Evolutionary conservation across 768 basidiomycete species (phyloP), one percentile per base, ranked within the genome.

Genomic region (Asterophora parasitica): DNA sequence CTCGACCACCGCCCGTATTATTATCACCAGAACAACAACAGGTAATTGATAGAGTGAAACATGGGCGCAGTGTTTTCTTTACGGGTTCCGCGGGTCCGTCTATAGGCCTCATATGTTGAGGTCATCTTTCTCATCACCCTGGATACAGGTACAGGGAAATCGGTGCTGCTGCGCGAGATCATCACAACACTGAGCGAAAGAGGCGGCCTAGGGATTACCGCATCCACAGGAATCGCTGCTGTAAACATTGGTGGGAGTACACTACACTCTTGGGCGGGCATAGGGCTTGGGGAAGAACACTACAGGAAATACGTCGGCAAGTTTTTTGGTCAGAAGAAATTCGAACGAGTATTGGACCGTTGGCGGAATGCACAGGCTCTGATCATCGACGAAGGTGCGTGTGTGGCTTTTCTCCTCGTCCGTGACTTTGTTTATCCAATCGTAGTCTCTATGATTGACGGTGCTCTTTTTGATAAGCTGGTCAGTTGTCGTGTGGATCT

Each of bases 391-490:
- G 92, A 95, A 68, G 79, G 92, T 89, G 60, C 54, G 78, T 63
- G 15, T 30, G 11, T 13, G 10, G 23, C 23, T 10, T 13, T 19
- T 23, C 9, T 42, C 39, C 33, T 28, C 26, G 12, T 11, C 12
- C 2, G 27, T 27, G 7, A 23, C 13, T 4, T 20, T 28, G 36
- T 12, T 32, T 38, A 55, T 34, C 27, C 15, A 39, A 9, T n/a
- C n/a, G 9, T 45, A 93, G 90, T 94, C 42, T 93, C 92, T 1
- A 93, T 95, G 92, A 78, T 95, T 17, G 88, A 92, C 53, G 90
- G 85, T 4, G 57, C 57, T 7, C 65, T 90, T 2, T 91, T 92
- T 53, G 89, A 94, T 62, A 92, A 88, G 60, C 76, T 94, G 48
- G 87, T 85, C 48, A 58, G 67, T 52, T 36, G 8, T 19, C 33